Evolutionary conservation across 495 filamentous ascomycete genomes (phyloP).

Genomic region (Penicillium lividum): DNA sequence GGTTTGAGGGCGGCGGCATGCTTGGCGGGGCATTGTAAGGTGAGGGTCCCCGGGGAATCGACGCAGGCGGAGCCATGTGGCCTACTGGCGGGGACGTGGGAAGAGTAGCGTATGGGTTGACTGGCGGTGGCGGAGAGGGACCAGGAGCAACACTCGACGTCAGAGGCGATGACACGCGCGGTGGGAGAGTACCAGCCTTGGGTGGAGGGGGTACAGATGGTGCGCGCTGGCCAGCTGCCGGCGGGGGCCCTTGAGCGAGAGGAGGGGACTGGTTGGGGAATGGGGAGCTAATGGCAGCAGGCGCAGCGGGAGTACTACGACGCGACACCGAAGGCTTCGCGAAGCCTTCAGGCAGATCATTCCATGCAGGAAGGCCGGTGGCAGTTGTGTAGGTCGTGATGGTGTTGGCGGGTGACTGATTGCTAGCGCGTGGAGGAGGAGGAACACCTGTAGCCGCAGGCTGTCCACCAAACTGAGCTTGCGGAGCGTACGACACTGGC

Average conservation of each 20-base stretch:
- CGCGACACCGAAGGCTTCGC: conserved; percentile 69
- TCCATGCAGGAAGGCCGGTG: conserved; percentile 79
- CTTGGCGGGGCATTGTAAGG: conserved; percentile 85
- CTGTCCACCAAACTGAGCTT: conserved; percentile 45
- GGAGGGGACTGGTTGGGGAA: conserved; percentile 67
- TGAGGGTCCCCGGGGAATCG: conserved; percentile 74
- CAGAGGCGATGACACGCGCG: conserved; percentile 58
- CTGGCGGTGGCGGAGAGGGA: conserved; percentile 57
- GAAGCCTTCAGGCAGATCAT: conserved; percentile 85
- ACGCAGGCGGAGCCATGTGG: conserved; percentile 48
- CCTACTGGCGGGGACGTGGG: conserved; percentile 38
- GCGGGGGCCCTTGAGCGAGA: conserved; percentile 49
- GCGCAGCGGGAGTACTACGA: conserved; percentile 66
- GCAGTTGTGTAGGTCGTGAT: conserved; percentile 66
- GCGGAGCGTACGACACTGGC: conserved; percentile 27
- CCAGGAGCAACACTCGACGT: conserved; percentile 42
- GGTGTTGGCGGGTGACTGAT: conserved; percentile 58
- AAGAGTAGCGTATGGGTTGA: conserved; percentile 70
- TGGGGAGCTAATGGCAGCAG: conserved; percentile 60
- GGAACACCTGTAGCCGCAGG: conserved; percentile 44
- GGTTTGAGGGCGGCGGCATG: conserved; percentile 70
- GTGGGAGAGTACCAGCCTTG: conserved; percentile 51
- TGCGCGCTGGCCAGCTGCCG: conserved; percentile 43
- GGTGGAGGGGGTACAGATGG: conserved; percentile 58
- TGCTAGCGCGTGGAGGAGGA: conserved; percentile 58